These are phyloP conservation scores for Salvia rosmarinus DNA, from an alignment of 257 asterid genomes.

Conservation along the genomic window DNA sequence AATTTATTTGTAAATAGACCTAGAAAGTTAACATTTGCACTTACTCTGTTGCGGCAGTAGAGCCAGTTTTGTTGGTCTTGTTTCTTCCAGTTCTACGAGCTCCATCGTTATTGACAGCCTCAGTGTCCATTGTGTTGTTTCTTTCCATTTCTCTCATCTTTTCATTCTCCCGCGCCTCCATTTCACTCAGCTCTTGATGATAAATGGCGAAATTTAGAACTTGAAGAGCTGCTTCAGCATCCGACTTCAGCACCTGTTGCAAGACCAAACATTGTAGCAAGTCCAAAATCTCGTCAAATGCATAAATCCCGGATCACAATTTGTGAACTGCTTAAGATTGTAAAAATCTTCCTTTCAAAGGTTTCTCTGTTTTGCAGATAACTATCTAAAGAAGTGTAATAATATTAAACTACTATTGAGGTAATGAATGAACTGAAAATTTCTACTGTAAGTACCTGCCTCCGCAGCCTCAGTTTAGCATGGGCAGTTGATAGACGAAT, in stretches of 20 bases:
- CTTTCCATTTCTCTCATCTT: slow-evolving; percentile 59
- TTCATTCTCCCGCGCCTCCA: slow-evolving; percentile 92
- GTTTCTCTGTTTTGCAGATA: not conserved
- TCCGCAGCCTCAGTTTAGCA: slow-evolving; percentile 86
- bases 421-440: not conserved
- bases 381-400: not conserved
- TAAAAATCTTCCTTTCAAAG: not conserved
- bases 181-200: slow-evolving; percentile 95
- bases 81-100: slow-evolving; percentile 41
- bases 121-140: slow-evolving; percentile 52
- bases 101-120: slow-evolving; percentile 44
- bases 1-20: no score
- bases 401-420: not conserved
- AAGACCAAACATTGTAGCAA: slow-evolving; percentile 23
- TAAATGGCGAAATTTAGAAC: slow-evolving; percentile 95
- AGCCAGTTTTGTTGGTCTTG: slow-evolving; percentile 35
- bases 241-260: slow-evolving; percentile 72
- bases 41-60: slow-evolving; percentile 56
- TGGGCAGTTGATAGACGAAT: slow-evolving; percentile 96
- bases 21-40: slow-evolving; percentile 15
- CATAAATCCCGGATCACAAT: not conserved
- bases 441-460: slow-evolving; percentile 56
- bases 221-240: slow-evolving; percentile 90
- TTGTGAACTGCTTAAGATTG: not conserved
- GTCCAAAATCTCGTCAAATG: slow-evolving; percentile 13